phyloP scores from a whole-genome alignment of 1,284 basidiomycete genomes.

The Flammula alnicola region DNA sequence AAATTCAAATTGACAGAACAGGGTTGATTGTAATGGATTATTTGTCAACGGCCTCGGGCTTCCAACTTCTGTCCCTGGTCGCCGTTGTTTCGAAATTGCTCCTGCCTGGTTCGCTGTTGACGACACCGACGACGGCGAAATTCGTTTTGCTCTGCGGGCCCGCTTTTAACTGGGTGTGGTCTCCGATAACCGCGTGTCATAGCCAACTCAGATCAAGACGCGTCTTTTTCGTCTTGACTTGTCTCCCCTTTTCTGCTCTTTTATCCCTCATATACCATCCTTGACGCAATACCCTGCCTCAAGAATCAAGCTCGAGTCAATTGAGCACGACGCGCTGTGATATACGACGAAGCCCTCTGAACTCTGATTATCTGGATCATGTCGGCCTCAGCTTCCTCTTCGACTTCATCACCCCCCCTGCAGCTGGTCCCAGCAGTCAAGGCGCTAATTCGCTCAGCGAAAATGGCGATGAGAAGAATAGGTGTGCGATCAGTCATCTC shows the following conservation, averaged over 20 bases:
- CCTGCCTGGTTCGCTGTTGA: slow-evolving; percentile 37
- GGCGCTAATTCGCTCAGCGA: slow-evolving; percentile 54
- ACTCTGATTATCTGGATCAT: slow-evolving; percentile 40
- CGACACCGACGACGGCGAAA: slow-evolving; percentile 41
- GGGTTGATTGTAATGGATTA: slow-evolving; percentile 2
- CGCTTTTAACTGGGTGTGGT: slow-evolving; percentile 37
- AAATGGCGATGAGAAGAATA: slow-evolving; percentile 76
- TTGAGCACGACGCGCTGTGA: slow-evolving; percentile 30
- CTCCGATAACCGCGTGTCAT: slow-evolving; percentile 24
- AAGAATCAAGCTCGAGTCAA: slow-evolving; percentile 14
- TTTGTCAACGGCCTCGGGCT: slow-evolving; percentile 22
- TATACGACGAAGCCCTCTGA: slow-evolving; percentile 30
- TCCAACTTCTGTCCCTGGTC: slow-evolving; percentile 16
- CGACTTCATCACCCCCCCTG: slow-evolving; percentile 49
- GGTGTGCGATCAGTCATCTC: slow-evolving; percentile 38
- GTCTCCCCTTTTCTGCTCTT: slow-evolving; percentile 33
- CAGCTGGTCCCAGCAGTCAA: slow-evolving; percentile 56
- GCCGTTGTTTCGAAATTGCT: slow-evolving; percentile 26
- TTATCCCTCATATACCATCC: slow-evolving; percentile 30
- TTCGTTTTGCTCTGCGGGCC: slow-evolving; percentile 33
- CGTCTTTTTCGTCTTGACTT: slow-evolving; percentile 46
- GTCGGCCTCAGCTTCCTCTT: slow-evolving; percentile 52
- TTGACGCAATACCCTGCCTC: slow-evolving; percentile 19
- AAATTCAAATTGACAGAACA: no score
- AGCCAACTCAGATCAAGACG: slow-evolving; percentile 40